A percentile compares a stretch with the other conserved stretches of the same genome.
Conservation (phyloP, 495 filamentous ascomycete species). For the Immersiella caudata region DNA sequence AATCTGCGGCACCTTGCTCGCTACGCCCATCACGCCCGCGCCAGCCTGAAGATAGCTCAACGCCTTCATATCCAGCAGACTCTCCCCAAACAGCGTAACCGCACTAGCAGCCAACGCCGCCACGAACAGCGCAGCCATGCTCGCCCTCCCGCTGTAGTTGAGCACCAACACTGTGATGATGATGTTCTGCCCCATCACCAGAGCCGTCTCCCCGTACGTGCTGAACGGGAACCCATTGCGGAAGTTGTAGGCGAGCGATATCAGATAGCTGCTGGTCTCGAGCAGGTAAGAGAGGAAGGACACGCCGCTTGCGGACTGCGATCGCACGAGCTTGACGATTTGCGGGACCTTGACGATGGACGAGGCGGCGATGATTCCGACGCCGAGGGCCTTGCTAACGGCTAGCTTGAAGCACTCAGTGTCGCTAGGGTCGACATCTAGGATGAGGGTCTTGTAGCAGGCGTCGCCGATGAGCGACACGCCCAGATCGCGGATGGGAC, state of each 20-base stretch:
- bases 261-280: constrained; percentile 82
- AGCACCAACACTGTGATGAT: constrained; percentile 83
- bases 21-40: constrained; percentile 78
- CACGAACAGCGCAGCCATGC: constrained; percentile 70
- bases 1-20: constrained; percentile 93
- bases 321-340: constrained; percentile 84
- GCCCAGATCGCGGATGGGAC: constrained; percentile 73
- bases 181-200: constrained; percentile 90
- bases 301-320: constrained; percentile 77
- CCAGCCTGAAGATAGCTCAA: constrained; percentile 81
- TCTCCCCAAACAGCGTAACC: constrained; percentile 68
- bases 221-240: constrained; percentile 91
- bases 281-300: constrained; percentile 89
- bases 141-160: constrained; percentile 66
- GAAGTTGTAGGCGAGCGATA: constrained; percentile 85
- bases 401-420: constrained; percentile 80
- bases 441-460: constrained; percentile 83
- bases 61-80: constrained; percentile 65
- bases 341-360: constrained; percentile 94
- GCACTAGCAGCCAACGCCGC: constrained; percentile 68
- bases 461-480: constrained; percentile 75
- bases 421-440: constrained; percentile 74
- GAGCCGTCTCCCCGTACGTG: constrained; percentile 91
- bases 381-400: constrained; percentile 87
- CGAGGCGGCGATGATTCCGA: constrained; percentile 86